Evolutionary conservation across 345 rosid species (phyloP).

Genomic region (Gynandropsis gynandra): DNA sequence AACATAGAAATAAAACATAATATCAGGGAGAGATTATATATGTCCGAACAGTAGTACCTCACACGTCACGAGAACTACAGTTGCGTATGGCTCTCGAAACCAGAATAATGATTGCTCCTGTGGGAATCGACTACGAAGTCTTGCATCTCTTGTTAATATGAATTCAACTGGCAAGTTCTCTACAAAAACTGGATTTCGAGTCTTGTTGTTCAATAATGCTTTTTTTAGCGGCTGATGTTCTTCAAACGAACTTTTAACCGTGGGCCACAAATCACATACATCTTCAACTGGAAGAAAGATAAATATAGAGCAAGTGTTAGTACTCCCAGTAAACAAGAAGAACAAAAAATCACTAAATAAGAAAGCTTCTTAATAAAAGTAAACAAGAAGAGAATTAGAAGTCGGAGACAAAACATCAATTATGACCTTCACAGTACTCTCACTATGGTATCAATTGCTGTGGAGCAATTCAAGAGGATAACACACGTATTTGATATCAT

Average conservation of each 20-base stretch:
- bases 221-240: constrained; percentile 60
- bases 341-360: background rate
- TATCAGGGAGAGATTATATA: constrained; percentile 3
- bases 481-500: background rate
- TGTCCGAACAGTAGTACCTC: constrained; percentile 49
- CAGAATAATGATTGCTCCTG: constrained; percentile 79
- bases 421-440: background rate
- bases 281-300: constrained; percentile 60
- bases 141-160: constrained; percentile 79
- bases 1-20: constrained; percentile 2
- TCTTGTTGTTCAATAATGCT: constrained; percentile 78
- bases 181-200: constrained; percentile 71
- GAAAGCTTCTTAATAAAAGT: background rate
- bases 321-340: background rate
- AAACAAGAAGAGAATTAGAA: constrained; percentile 3
- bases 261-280: constrained; percentile 92
- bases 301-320: background rate
- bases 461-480: background rate
- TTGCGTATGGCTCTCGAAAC: constrained; percentile 93
- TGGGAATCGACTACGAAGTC: constrained; percentile 89
- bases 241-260: constrained; percentile 60
- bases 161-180: constrained; percentile 75
- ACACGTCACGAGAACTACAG: constrained; percentile 85
- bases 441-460: background rate
- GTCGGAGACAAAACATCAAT: background rate